Evolutionary conservation across 257 asterid genomes (phyloP).

Genomic region (Agastache rugosa): DNA sequence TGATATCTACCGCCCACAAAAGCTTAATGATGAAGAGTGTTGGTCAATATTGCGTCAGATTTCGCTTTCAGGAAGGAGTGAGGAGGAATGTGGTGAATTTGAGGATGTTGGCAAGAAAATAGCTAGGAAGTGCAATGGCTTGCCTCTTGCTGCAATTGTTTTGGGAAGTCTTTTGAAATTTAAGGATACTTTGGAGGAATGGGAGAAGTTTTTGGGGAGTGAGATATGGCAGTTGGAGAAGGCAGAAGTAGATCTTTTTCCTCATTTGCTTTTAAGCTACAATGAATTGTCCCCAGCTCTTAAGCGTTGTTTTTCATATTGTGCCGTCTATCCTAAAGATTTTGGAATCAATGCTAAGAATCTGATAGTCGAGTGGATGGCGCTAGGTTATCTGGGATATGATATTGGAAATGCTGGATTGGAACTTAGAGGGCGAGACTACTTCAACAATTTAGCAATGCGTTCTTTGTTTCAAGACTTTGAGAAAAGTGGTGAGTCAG

Average conservation of each 20-base stretch:
- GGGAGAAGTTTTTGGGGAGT: not conserved
- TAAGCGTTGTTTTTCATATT: conserved; percentile 2
- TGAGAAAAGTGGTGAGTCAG: not conserved
- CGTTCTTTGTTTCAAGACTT: not conserved
- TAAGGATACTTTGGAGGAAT: not conserved
- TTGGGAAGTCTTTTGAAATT: not conserved
- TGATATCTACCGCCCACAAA: not conserved
- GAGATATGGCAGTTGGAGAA: not conserved
- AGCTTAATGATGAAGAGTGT: not conserved
- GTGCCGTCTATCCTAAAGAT: not conserved
- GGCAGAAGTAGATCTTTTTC: not conserved
- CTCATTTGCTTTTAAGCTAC: not conserved
- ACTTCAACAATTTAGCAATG: not conserved
- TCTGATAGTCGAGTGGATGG: not conserved
- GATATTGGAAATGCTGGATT: not conserved
- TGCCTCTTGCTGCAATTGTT: not conserved
- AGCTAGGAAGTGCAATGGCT: not conserved
- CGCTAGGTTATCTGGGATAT: not conserved
- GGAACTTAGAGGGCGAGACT: not conserved
- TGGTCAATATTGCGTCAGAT: not conserved
- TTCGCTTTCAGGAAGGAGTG: not conserved
- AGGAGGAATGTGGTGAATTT: not conserved
- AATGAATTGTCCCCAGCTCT: not conserved
- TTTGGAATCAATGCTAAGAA: not conserved
- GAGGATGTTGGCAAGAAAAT: not conserved